phyloP scores from a whole-genome alignment of 2,329 filamentous ascomycete species.

The Claviceps purpurea region DNA sequence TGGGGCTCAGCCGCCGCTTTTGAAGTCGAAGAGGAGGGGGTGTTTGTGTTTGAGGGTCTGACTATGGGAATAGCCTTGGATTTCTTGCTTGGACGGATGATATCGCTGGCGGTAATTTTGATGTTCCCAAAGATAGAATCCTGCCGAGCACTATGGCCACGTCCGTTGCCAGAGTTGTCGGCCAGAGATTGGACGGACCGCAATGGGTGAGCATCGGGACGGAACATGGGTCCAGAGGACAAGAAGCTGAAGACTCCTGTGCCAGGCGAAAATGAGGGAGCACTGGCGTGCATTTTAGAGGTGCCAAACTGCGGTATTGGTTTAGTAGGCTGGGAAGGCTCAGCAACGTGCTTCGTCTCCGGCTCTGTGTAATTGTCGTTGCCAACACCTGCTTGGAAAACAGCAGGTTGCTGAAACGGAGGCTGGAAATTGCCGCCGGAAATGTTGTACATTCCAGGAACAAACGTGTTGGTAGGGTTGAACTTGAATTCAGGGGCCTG shows the following conservation, averaged over 20 bases:
- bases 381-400: constrained; percentile 26
- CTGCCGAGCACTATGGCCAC: constrained; percentile 28
- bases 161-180: constrained; percentile 31
- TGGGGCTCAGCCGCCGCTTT: constrained; percentile 11
- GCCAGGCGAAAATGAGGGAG: constrained; percentile 58
- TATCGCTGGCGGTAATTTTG: constrained; percentile 46
- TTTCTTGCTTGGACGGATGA: constrained; percentile 52
- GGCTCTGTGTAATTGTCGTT: not conserved
- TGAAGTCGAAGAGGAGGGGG: constrained; percentile 18
- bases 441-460: constrained; percentile 36
- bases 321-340: constrained; percentile 8
- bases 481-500: constrained; percentile 83
- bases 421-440: constrained; percentile 34
- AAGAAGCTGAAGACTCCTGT: constrained; percentile 56
- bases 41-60: constrained; percentile 41
- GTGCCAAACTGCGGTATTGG: constrained; percentile 20
- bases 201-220: constrained; percentile 65
- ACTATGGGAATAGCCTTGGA: constrained; percentile 79
- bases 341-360: not conserved
- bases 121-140: constrained; percentile 58
- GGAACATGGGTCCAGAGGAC: constrained; percentile 52
- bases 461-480: constrained; percentile 40
- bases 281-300: constrained; percentile 52
- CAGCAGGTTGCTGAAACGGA: constrained; percentile 26
- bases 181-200: constrained; percentile 44